Evolutionary conservation across 148 eudicot genomes (phyloP).

Genomic region (Linanthus parryae): DNA sequence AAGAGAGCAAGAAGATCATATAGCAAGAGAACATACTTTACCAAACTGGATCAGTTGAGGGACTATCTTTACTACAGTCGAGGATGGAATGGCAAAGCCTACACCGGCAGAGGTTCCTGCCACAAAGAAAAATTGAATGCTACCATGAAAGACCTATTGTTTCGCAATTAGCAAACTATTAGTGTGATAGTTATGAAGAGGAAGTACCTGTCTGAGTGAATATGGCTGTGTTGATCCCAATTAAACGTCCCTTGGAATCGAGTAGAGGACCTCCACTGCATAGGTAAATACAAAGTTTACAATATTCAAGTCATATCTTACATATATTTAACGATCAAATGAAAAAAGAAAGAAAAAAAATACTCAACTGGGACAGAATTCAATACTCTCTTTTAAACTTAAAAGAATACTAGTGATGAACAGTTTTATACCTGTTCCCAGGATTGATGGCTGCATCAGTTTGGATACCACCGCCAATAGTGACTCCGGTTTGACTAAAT

Average conservation of each 20-base stretch:
- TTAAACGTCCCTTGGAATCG: conserved; percentile 84
- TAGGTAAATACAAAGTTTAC: conserved; percentile 11
- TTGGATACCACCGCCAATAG: conserved; percentile 97
- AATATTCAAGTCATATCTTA: conserved; percentile 3
- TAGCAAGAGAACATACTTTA: conserved; percentile 40
- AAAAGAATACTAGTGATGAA: not conserved
- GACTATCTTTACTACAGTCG: conserved; percentile 68
- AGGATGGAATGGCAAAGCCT: conserved; percentile 95
- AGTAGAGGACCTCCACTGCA: conserved; percentile 96
- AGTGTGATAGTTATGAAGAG: conserved; percentile 3
- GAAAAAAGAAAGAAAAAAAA: not conserved
- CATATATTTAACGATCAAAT: too few species aligned
- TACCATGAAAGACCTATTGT: not conserved
- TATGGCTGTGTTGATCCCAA: conserved; percentile 96
- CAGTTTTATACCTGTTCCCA: conserved; percentile 70
- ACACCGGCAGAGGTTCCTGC: conserved; percentile 97
- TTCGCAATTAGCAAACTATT: not conserved
- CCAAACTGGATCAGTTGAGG: conserved; percentile 86
- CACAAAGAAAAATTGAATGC: conserved; percentile 2
- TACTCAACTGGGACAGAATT: not conserved
- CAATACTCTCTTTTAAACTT: not conserved
- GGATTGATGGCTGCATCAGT: conserved; percentile 99
- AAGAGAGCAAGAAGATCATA: not conserved
- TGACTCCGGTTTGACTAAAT: conserved; percentile 91
- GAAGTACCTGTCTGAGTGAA: conserved; percentile 87